Conservation (phyloP, 148 eudicot species). For the Fagopyrum esculentum region DNA sequence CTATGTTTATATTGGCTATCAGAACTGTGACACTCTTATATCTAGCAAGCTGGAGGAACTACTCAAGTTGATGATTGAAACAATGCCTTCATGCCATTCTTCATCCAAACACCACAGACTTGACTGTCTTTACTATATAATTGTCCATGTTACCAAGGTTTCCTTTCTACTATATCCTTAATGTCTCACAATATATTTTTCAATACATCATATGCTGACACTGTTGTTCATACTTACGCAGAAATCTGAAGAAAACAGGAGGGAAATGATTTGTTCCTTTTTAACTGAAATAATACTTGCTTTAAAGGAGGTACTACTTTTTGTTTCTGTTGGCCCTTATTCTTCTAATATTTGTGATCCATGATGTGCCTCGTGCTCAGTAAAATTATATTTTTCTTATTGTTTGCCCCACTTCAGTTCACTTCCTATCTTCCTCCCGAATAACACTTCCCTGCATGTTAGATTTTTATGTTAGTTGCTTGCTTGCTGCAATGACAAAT, state of each 20-base stretch:
- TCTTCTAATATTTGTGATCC: not conserved
- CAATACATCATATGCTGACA: not conserved
- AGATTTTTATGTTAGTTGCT: not conserved
- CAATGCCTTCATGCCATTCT: conserved; percentile 75
- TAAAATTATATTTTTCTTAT: not conserved
- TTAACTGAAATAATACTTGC: conserved; percentile 88
- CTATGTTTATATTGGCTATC: conserved; percentile 13
- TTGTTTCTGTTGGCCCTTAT: not conserved
- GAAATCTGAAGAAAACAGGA: conserved; percentile 53
- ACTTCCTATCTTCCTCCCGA: not conserved
- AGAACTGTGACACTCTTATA: conserved; percentile 58
- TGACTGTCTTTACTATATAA: conserved; percentile 72
- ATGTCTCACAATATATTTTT: not conserved
- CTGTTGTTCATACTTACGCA: conserved; percentile 15
- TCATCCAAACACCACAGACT: conserved; percentile 95
- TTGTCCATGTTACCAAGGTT: conserved; percentile 73
- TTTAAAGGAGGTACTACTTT: conserved; percentile 67
- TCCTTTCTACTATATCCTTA: not conserved
- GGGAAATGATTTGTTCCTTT: conserved; percentile 48
- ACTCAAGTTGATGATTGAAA: conserved; percentile 62
- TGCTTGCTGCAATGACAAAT: not conserved
- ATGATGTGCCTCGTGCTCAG: not conserved
- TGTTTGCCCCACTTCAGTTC: not conserved
- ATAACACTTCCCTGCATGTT: not conserved
- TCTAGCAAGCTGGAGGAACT: conserved; percentile 53